Conservation (phyloP, 1,139 yeast species). For the Lodderomyces beijingensis region DNA sequence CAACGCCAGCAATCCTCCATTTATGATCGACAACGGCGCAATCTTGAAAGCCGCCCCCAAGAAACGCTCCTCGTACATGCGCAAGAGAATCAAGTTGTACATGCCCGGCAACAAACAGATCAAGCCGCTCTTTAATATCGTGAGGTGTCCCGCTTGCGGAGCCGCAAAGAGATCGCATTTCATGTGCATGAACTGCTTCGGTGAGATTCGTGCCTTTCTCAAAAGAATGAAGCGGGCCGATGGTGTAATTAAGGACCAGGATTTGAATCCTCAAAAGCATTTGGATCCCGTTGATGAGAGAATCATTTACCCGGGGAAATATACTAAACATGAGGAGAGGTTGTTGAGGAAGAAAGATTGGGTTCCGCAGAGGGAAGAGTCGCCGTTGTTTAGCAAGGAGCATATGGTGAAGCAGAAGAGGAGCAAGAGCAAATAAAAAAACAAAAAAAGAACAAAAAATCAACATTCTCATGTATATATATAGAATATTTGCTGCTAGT, state of each 20-base stretch:
- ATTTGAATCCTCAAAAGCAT: constrained; percentile 36
- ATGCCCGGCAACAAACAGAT: constrained; percentile 82
- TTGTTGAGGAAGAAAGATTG: constrained; percentile 55
- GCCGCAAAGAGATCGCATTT: constrained; percentile 85
- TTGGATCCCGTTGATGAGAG: constrained; percentile 61
- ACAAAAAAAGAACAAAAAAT: no score
- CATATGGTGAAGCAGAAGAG: constrained; percentile 20
- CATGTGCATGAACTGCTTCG: constrained; percentile 89
- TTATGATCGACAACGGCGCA: constrained; percentile 52
- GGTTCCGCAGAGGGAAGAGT: constrained; percentile 50
- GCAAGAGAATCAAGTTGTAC: constrained; percentile 76
- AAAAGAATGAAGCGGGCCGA: constrained; percentile 45
- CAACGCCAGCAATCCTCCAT: constrained; percentile 24
- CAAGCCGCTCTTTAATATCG: constrained; percentile 69
- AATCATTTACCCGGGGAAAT: constrained; percentile 73
- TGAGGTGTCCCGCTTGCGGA: constrained; percentile 95
- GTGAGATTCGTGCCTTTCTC: constrained; percentile 73
- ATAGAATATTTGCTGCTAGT: no score
- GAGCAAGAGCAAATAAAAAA: constrained; percentile 2
- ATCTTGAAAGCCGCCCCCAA: constrained; percentile 86
- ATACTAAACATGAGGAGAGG: constrained; percentile 40
- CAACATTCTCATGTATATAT: no score
- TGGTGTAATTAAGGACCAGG: constrained; percentile 13
- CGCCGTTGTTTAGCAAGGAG: constrained; percentile 24
- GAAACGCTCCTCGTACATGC: constrained; percentile 83